These are phyloP conservation scores for Botrytis cinerea DNA, from an alignment of 2,329 filamentous ascomycete species.

Conservation along the genomic window DNA sequence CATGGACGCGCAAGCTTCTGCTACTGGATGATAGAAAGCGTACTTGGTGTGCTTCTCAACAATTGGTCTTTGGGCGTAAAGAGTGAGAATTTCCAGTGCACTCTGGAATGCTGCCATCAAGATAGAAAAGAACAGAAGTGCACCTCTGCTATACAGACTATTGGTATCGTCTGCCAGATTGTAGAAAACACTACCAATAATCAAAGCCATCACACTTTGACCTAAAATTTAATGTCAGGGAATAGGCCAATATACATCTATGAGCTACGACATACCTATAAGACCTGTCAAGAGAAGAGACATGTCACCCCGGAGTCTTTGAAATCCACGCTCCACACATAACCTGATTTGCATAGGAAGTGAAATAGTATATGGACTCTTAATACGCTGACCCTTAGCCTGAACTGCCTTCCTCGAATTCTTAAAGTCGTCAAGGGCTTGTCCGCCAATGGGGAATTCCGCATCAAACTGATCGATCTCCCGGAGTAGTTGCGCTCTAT, in stretches of 20 bases:
- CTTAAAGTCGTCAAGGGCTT: conserved; percentile 45
- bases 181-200: conserved; percentile 66
- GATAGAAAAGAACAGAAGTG: conserved; percentile 68
- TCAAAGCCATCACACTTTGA: conserved; percentile 55
- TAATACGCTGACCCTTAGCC: conserved; percentile 50
- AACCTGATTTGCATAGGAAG: conserved; percentile 73
- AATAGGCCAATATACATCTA: not conserved
- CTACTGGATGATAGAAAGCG: conserved; percentile 84
- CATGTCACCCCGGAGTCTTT: conserved; percentile 74
- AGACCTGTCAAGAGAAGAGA: conserved; percentile 60
- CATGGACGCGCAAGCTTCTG: conserved; percentile 62
- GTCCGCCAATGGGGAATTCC: conserved; percentile 39
- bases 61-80: conserved; percentile 87
- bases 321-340: conserved; percentile 79
- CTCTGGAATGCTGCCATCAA: conserved; percentile 66
- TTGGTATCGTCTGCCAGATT: conserved; percentile 54
- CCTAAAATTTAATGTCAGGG: conserved; percentile 20
- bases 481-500: conserved; percentile 46
- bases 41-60: conserved; percentile 89
- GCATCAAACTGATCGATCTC: conserved; percentile 57
- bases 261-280: conserved; percentile 19
- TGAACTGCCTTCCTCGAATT: conserved; percentile 43
- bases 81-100: conserved; percentile 71
- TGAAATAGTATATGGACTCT: conserved; percentile 82
- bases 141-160: conserved; percentile 62